Evolutionary conservation across 306 rosid genomes (phyloP).

Genomic region (Benincasa hispida): DNA sequence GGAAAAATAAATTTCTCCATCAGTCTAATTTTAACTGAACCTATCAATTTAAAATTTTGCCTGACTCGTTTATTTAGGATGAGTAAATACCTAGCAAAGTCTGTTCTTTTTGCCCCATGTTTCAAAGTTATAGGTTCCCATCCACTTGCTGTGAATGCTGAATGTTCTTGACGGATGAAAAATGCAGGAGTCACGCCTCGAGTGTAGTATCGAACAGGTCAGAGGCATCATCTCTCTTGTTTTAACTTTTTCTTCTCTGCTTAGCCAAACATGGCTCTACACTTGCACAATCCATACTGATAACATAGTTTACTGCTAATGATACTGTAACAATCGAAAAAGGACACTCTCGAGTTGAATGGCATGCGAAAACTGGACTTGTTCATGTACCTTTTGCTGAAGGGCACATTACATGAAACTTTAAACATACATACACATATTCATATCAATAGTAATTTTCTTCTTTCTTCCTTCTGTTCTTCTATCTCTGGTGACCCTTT

Average conservation of each 20-base stretch:
- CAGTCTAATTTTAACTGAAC: not conserved
- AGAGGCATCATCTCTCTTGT: not conserved
- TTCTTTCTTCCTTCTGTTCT: not conserved
- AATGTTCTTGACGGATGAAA: not conserved
- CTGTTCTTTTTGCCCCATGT: not conserved
- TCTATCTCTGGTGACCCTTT: not conserved
- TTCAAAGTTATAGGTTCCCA: not conserved
- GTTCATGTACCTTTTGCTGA: not conserved
- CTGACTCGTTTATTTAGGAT: slow-evolving; percentile 4
- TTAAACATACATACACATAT: no score
- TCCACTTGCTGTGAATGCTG: not conserved
- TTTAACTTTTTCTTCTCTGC: not conserved
- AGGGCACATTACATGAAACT: not conserved
- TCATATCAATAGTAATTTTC: not conserved
- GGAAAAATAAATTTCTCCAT: not conserved
- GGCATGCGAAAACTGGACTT: not conserved
- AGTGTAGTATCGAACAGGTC: not conserved
- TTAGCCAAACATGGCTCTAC: not conserved
- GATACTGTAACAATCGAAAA: not conserved
- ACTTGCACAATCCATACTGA: not conserved
- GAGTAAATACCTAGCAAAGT: slow-evolving; percentile 2
- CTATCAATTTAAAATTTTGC: slow-evolving; percentile 4
- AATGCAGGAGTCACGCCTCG: not conserved
- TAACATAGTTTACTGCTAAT: not conserved
- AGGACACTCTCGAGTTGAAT: not conserved